These are phyloP conservation scores for Coemansia sp. DNA, from an alignment of 192 early-diverging fungal species.

Conservation along the genomic window DNA sequence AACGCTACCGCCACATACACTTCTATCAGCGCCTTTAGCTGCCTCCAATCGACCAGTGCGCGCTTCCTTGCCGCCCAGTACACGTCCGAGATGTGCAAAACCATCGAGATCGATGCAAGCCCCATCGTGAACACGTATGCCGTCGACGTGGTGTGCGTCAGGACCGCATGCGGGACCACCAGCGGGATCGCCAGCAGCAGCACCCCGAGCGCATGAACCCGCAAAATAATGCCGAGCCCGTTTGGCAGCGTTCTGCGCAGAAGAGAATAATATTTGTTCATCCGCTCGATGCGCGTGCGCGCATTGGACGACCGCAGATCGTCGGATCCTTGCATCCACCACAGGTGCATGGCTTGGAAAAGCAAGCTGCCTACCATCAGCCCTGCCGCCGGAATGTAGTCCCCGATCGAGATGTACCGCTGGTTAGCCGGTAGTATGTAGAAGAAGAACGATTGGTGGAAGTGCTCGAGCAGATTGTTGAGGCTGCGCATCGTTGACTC, in stretches of 20 bases:
- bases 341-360: conserved; percentile 62
- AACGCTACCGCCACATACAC: conserved; percentile 60
- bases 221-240: conserved; percentile 24
- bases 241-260: conserved; percentile 35
- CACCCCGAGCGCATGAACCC: conserved; percentile 52
- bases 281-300: conserved; percentile 39
- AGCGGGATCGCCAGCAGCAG: conserved; percentile 27
- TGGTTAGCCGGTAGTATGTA: conserved; percentile 83
- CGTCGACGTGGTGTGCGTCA: conserved; percentile 22
- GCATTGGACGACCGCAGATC: conserved; percentile 35
- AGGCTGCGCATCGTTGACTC: conserved; percentile 83
- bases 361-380: conserved; percentile 73
- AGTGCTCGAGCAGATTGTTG: conserved; percentile 89
- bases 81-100: conserved; percentile 60
- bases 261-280: conserved; percentile 41
- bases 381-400: conserved; percentile 84
- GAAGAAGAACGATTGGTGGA: conserved; percentile 97
- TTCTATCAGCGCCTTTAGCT: conserved; percentile 42
- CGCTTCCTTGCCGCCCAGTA: conserved; percentile 55
- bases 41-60: conserved; percentile 37
- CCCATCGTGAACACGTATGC: conserved; percentile 37
- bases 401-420: conserved; percentile 81
- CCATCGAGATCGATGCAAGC: conserved; percentile 36
- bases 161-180: conserved; percentile 20
- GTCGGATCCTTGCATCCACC: conserved; percentile 50